Evolutionary conservation across 768 basidiomycete genomes (phyloP).

Genomic region (Kwoniella sp.): DNA sequence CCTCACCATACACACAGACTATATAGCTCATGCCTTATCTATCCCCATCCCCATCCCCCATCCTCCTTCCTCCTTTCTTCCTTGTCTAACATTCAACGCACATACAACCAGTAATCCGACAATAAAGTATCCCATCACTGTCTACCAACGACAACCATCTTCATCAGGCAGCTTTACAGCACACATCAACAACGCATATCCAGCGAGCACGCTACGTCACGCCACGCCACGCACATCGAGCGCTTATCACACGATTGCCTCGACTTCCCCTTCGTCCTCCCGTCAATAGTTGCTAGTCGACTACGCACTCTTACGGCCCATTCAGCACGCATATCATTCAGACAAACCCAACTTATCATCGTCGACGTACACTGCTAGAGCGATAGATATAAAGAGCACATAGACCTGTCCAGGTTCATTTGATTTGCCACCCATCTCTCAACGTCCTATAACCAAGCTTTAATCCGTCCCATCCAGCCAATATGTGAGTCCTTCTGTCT

Average conservation of each 20-base stretch:
- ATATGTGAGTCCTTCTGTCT: conserved; percentile 6
- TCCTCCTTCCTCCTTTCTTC: conserved; percentile 8
- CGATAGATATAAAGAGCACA: background rate
- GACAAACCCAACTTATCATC: too few species aligned
- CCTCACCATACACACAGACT: conserved; percentile 1
- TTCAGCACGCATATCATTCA: background rate
- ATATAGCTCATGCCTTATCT: conserved; percentile 3
- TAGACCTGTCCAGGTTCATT: background rate
- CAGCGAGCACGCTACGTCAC: background rate
- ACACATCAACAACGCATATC: background rate
- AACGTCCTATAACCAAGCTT: too few species aligned
- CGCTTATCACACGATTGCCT: background rate
- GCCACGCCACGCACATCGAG: background rate
- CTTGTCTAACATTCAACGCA: background rate
- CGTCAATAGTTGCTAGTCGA: too few species aligned
- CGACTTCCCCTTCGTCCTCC: too few species aligned
- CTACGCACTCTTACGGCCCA: too few species aligned
- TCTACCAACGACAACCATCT: too few species aligned
- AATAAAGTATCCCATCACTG: too few species aligned
- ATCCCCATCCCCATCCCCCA: background rate
- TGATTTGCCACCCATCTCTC: conserved; percentile 14
- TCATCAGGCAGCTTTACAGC: background rate
- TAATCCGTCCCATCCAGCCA: background rate
- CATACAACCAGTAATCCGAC: too few species aligned
- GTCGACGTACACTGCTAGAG: too few species aligned